Evolutionary conservation across 805 yeast species (phyloP).

Genomic region (Spathaspora arborariae): DNA sequence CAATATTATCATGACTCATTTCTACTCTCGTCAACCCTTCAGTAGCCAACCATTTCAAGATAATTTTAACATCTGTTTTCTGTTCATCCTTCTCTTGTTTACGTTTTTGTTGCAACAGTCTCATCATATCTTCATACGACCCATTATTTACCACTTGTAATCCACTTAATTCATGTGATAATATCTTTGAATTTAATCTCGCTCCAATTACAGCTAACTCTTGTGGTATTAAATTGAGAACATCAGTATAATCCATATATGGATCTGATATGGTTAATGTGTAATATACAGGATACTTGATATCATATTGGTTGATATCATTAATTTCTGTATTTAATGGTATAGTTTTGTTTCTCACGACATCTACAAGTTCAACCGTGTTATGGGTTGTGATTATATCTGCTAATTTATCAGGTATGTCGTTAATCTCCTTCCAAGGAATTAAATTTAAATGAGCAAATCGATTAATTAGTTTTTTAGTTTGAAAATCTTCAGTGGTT

Average conservation of each 20-base stretch:
- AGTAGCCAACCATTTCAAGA: slow-evolving; percentile 19
- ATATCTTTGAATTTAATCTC: not conserved
- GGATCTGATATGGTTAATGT: not conserved
- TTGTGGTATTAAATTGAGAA: not conserved
- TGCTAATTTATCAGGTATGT: slow-evolving; percentile 11
- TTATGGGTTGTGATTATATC: slow-evolving; percentile 5
- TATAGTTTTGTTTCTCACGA: not conserved
- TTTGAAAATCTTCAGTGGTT: not conserved
- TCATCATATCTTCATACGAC: not conserved
- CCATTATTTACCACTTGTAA: not conserved
- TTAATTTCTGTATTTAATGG: not conserved
- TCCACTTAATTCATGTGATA: not conserved
- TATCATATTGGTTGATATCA: not conserved
- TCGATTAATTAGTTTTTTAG: not conserved
- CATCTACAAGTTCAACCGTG: slow-evolving; percentile 6
- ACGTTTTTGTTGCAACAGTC: not conserved
- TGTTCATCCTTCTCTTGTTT: not conserved
- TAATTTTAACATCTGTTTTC: slow-evolving; percentile 6
- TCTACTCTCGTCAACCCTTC: slow-evolving; percentile 19
- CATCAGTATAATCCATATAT: not conserved
- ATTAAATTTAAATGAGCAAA: not conserved
- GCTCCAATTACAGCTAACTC: not conserved
- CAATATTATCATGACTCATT: slow-evolving; percentile 10
- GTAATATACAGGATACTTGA: not conserved
- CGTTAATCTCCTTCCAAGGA: slow-evolving; percentile 8